These are phyloP conservation scores for Thalassiosira mediterranea DNA, from an alignment of 352 stramenopile genomes.

Conservation along the genomic window DNA sequence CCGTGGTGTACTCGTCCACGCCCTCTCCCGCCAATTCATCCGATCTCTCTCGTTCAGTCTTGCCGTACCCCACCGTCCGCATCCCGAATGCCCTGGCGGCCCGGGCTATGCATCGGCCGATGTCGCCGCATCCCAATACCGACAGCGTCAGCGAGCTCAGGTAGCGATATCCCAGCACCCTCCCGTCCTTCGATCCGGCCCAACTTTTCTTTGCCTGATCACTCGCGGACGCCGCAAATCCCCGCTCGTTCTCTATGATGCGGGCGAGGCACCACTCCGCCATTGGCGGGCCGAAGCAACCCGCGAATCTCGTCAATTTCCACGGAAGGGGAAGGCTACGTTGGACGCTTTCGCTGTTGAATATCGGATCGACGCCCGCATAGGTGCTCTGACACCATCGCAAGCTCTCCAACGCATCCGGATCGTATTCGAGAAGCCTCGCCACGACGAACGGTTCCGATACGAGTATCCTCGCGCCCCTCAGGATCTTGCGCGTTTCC, in stretches of 20 bases:
- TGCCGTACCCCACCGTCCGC: conserved; percentile 48
- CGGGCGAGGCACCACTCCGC: conserved; percentile 60
- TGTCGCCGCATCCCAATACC: conserved; percentile 64
- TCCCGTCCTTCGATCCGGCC: conserved; percentile 31
- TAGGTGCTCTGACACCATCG: conserved; percentile 69
- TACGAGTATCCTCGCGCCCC: conserved; percentile 53
- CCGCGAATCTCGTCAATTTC: conserved; percentile 57
- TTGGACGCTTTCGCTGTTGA: conserved; percentile 26
- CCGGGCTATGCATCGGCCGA: conserved; percentile 54
- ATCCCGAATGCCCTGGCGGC: conserved; percentile 58
- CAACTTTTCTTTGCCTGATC: conserved; percentile 57
- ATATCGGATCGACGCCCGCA: conserved; percentile 65
- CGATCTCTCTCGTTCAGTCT: conserved; percentile 5
- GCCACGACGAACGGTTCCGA: conserved; percentile 53
- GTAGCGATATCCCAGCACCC: conserved; percentile 54
- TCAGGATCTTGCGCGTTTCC: conserved; percentile 20
- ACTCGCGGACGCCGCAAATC: conserved; percentile 28
- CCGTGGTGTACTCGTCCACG: conserved; percentile 48
- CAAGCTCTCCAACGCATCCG: conserved; percentile 20
- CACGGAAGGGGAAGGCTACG: conserved; percentile 26
- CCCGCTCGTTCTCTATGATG: conserved; percentile 62
- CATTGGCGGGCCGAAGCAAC: conserved; percentile 59
- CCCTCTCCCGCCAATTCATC: conserved; percentile 7
- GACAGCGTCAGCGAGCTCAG: conserved; percentile 52
- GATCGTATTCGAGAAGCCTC: conserved; percentile 31